A percentile compares a stretch with the other conserved stretches of the same genome.
Conservation (phyloP, 495 filamentous ascomycete species). For the Cercophora samala region DNA sequence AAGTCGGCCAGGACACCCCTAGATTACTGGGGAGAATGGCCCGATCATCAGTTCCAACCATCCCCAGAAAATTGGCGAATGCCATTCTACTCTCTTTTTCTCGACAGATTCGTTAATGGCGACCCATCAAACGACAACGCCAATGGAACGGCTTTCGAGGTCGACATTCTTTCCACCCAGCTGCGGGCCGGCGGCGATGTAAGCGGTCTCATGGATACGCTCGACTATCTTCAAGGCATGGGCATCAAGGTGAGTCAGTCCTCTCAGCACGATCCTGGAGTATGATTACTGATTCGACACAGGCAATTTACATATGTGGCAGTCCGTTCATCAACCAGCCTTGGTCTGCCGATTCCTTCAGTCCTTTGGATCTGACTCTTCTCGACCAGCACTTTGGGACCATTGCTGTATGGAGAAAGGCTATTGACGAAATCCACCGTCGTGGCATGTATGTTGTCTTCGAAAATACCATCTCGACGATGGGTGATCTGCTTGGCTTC, state of each 20-base stretch:
- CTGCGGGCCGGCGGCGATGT: conserved; percentile 70
- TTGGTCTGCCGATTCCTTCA: conserved; percentile 57
- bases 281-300: background rate
- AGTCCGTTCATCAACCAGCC: conserved; percentile 42
- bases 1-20: conserved; percentile 53
- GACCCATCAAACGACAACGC: conserved; percentile 68
- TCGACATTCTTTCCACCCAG: conserved; percentile 63
- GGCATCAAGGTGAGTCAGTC: conserved; percentile 51
- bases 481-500: conserved; percentile 67
- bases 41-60: conserved; percentile 49
- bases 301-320: conserved; percentile 68
- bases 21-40: conserved; percentile 62
- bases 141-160: conserved; percentile 67
- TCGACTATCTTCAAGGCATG: conserved; percentile 74
- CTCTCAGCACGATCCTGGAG: background rate
- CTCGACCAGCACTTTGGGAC: conserved; percentile 38
- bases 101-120: conserved; percentile 68
- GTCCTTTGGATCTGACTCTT: conserved; percentile 25
- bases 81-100: conserved; percentile 64
- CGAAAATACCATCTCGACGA: conserved; percentile 68
- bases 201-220: conserved; percentile 58
- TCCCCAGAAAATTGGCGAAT: conserved; percentile 68
- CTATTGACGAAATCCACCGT: conserved; percentile 62
- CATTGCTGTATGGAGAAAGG: conserved; percentile 59
- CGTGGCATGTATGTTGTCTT: conserved; percentile 72